Percentiles rank a stretch among this genome's conserved stretches.
These are phyloP conservation scores for Neonectria sp. DNA, from an alignment of 2,329 filamentous ascomycete species.

Conservation along the genomic window DNA sequence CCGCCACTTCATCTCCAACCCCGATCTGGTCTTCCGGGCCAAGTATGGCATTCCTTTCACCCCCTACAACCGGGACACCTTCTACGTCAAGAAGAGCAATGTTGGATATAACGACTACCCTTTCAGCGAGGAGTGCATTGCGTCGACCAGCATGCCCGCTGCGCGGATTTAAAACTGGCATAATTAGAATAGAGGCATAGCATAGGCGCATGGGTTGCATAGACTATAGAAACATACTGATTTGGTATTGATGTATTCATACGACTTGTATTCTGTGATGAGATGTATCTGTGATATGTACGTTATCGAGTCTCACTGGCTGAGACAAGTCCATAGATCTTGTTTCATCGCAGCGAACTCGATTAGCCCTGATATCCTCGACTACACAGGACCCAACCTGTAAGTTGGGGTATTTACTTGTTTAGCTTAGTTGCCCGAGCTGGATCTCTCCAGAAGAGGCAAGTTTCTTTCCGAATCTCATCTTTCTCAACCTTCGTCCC, in stretches of 20 bases:
- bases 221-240: neutral
- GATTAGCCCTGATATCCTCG: too few relatives aligned
- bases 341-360: too few relatives aligned
- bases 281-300: too few relatives aligned
- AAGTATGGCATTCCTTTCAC: constrained; percentile 54
- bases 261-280: neutral
- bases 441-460: constrained; percentile 55
- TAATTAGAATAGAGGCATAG: neutral
- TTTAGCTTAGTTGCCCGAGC: constrained; percentile 53
- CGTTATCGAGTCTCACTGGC: too few relatives aligned
- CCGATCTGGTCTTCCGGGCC: constrained; percentile 56
- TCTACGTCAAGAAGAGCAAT: constrained; percentile 53
- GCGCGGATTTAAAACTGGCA: constrained; percentile 3
- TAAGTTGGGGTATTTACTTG: constrained; percentile 44
- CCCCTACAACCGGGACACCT: constrained; percentile 56
- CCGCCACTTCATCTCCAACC: constrained; percentile 54
- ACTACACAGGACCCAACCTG: too few relatives aligned
- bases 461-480: constrained; percentile 50
- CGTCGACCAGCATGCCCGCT: neutral
- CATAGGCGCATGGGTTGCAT: neutral
- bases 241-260: neutral
- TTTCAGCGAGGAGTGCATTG: constrained; percentile 44
- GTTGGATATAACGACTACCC: constrained; percentile 50
- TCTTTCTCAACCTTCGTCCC: constrained; percentile 53
- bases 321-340: too few relatives aligned